Evolutionary conservation across 2,329 filamentous ascomycete genomes (phyloP), one percentile per base, ranked within the genome.

Genomic region (Cladosporium sp.): DNA sequence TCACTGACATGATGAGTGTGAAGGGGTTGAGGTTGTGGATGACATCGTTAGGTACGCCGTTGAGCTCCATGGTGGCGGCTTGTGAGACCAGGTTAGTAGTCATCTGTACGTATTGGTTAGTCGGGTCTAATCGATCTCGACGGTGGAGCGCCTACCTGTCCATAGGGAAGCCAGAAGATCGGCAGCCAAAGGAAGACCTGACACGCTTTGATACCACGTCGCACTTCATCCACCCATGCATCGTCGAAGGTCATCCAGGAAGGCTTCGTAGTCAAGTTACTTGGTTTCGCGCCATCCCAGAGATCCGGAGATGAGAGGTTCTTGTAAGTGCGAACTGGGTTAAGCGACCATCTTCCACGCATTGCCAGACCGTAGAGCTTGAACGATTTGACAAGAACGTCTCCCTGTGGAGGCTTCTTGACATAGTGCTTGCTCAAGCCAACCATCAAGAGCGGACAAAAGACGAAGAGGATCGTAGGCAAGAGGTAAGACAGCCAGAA

Each of bases 181-280:
- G 72, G 72, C 48, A 71, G 68, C 61, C 71, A 75, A 40, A 69
- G 71, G 59, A 72, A 73, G 19, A 71, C 53, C 62, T 66, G 42
- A 74, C 85, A 89, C 12, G 84, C 85, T 62, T 73, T 62, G 12
- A 83, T 63, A 2, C 78, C 78, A 38, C 83, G 82, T 69, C 84
- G 84, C 42, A 89, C 71, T 62, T 89, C 85, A 3, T 86, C 83
- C 41, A 89, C 72, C 57, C 88, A 89, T 56, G 81, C 80, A 58
- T 92, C 88, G 55, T 92, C 86, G 58, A 89, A 90, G 38, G 53
- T 55, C 84, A 91, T 90, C 85, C 85, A 91, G 0, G 49, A 35
- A 0, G 86, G 86, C 49, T 82, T 82, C 1, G 66, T 67, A 32
- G 57, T 54, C 30, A 64, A 57, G 50, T 57, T 57, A 3, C 56